Evolutionary conservation across 768 basidiomycete species (phyloP), one percentile per base, ranked within the genome.

Genomic region (Leccinum olivaceopallidum): DNA sequence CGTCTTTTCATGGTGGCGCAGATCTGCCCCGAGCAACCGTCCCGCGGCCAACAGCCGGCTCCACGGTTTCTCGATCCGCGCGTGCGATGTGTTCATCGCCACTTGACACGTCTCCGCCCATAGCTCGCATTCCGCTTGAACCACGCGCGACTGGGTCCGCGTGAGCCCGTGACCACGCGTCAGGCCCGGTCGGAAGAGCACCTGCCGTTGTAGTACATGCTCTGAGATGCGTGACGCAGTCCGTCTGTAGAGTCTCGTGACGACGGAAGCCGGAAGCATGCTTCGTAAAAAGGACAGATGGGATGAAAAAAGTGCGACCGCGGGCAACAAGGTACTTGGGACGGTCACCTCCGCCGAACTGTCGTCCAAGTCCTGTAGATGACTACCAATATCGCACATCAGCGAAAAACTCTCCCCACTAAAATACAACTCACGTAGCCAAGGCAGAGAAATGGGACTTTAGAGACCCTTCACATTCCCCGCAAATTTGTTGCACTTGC

Each of bases 191-290:
- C 92, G 86, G 69, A 90, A 91, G 42, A 89, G 72, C 57, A 97
- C 85, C 60, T 89, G 85, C 14, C 95, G 89, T 63, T 95, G 92
- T 20, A 91, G 76, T 56, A 98, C 86, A 69, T 95, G 86, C 53
- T 89, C 85, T 0, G 89, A 80, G 13, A 98, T 69, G 39, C 85
- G 83, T 8, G 85, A 76, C 22, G 89, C 85, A 61, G 90, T 86
- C 32, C 84, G 83, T 36, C 94, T 83, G 72, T 97, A 98, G 22
- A 96, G 71, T 10, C 77, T 71, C 2, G 85, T 86, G 51, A 87
- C 75, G 1, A 78, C 78, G 1, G 82, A 69, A 26, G 78, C 77
- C 0, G 95, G 87, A 26, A 96, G 81, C 1, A 83, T 84, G 28
- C 77, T 75, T 3, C 83, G 81, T 57, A 98, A 77, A 68, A 86